Base-by-base conservation (phyloP, 768 basidiomycete species). In the Trametes cingulata region DNA sequence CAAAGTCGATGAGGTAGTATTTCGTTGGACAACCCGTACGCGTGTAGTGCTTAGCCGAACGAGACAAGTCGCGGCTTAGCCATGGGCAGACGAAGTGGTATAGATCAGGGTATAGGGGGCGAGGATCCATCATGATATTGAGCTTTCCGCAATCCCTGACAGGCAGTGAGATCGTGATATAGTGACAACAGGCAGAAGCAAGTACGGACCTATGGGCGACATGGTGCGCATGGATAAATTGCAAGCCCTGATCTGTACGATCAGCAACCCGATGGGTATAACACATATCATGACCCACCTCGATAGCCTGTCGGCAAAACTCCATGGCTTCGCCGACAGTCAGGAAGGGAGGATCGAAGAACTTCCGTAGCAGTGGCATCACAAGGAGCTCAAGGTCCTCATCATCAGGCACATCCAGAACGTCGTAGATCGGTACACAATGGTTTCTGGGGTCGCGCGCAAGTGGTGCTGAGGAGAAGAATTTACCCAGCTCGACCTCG, bases 1-100 rank as follows among this genome's bases (percentile, higher is more conserved):
- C 76, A 13, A 77, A 76, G 41, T 77, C 76, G 27, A 76, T 74
- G 42, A 75, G 53, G 41, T 68, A 74, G 52, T 77, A 77, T 46
- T 70, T 73, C 0, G 64, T 62, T 0, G 74, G 73, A 1, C 60
- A 58, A 13, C 60, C 48, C 6, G 74, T 76, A 19, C 75, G 73
- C 0, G 69, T 73, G 36, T 54, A 68, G 35, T 69, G 64, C 3
- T 66, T 71, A 0, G 70, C 71, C 7, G 12, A 25, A 0, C 71
- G 65, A 2, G 53, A 62, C 24, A 62, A 61, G 24, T 76, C 68
- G 64, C 65, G 65, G 47, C 17, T 52, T 4, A 3, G 13, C n/a
- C 22, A n/a, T 27, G 22, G 47, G 1, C 33, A 29, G 2, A 60
- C 15, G 6, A 74, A 70, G 13, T 74, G 76, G 33, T 66, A 77